Evolutionary conservation across 106 monocot genomes (phyloP).

Genomic region (Platanthera zijinensis): DNA sequence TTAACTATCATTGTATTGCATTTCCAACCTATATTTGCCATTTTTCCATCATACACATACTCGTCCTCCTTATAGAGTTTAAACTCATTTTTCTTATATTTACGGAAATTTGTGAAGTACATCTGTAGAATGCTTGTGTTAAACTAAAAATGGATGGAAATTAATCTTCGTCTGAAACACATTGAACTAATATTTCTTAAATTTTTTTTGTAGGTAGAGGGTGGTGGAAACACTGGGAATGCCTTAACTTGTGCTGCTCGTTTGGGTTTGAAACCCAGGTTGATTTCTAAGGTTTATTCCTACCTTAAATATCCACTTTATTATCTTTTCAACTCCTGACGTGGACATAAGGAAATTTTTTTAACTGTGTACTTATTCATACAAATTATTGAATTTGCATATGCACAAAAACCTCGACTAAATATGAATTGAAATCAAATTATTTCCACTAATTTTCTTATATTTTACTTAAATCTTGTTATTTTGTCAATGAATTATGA

Average conservation of each 20-base stretch:
- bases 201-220: slow-evolving; percentile 51
- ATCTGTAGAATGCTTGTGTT: neutral
- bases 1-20: neutral
- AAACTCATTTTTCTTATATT: neutral
- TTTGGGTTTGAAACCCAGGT: slow-evolving; percentile 63
- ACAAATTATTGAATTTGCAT: neutral
- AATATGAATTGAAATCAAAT: neutral
- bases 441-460: neutral
- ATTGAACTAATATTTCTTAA: neutral
- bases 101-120: neutral
- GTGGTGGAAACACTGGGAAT: slow-evolving; percentile 89
- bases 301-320: neutral
- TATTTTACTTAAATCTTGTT: neutral
- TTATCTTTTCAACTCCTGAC: neutral
- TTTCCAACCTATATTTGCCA: neutral
- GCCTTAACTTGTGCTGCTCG: slow-evolving; percentile 81
- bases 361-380: neutral
- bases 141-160: neutral
- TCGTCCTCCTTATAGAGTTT: neutral
- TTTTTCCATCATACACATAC: neutral
- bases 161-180: neutral
- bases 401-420: neutral
- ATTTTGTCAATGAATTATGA: neutral
- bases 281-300: slow-evolving; percentile 73
- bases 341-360: neutral